These are phyloP conservation scores for Lipomyces spencermartinsiae DNA, from an alignment of 805 yeast genomes.

Conservation along the genomic window DNA sequence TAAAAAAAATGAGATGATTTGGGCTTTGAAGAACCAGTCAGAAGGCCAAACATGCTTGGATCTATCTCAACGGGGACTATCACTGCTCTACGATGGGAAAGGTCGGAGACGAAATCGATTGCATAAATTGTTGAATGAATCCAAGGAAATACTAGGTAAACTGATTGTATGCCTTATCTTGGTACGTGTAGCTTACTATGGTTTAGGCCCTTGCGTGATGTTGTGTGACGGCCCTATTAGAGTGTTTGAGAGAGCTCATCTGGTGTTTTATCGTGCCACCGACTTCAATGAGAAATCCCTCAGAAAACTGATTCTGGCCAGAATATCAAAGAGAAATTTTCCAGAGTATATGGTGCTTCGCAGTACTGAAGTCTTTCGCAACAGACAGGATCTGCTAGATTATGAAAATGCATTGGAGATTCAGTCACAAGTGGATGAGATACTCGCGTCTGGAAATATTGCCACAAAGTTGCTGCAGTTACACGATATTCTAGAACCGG, in stretches of 20 bases:
- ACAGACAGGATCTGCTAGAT: conserved; percentile 28
- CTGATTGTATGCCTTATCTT: background rate
- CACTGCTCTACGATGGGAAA: conserved; percentile 20
- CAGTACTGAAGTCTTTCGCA: conserved; percentile 33
- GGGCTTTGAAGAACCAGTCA: conserved; percentile 17
- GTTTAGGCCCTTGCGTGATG: conserved; percentile 29
- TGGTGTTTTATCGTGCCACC: conserved; percentile 33
- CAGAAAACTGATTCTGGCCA: conserved; percentile 28
- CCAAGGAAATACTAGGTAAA: conserved; percentile 22
- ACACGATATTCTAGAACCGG: conserved; percentile 15
- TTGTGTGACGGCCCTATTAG: conserved; percentile 9
- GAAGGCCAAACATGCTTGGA: conserved; percentile 27
- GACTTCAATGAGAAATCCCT: conserved; percentile 26
- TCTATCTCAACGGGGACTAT: conserved; percentile 14
- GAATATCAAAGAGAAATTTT: conserved; percentile 26
- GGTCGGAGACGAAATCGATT: conserved; percentile 19
- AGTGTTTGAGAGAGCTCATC: conserved; percentile 33
- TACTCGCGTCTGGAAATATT: conserved; percentile 15
- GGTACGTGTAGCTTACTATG: background rate
- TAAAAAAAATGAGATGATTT: conserved; percentile 26
- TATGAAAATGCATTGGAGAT: conserved; percentile 33
- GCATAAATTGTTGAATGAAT: conserved; percentile 9
- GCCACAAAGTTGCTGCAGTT: conserved; percentile 12
- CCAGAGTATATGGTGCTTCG: conserved; percentile 32
- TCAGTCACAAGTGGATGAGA: conserved; percentile 23